These are phyloP conservation scores for Phytopythium cucurbitacearum DNA, from an alignment of 352 stramenopile species.

Conservation along the genomic window DNA sequence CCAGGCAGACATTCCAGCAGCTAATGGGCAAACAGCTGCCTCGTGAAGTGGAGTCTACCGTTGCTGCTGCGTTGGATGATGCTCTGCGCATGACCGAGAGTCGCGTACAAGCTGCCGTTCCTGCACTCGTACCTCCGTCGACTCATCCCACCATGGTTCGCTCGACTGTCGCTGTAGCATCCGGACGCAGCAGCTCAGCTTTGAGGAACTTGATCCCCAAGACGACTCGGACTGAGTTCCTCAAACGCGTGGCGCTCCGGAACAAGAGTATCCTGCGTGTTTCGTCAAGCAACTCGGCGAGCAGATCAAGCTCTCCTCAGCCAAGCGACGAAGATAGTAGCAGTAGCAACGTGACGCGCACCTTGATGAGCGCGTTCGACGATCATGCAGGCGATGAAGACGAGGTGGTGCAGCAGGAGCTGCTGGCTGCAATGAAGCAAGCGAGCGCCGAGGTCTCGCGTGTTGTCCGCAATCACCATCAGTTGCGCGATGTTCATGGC, in stretches of 20 bases:
- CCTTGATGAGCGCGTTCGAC: slow-evolving; percentile 10
- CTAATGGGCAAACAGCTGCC: slow-evolving; percentile 30
- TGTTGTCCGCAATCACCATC: not conserved
- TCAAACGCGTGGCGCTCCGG: slow-evolving; percentile 33
- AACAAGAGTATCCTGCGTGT: slow-evolving; percentile 42
- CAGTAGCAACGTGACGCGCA: slow-evolving; percentile 4
- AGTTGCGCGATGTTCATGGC: too few relatives aligned
- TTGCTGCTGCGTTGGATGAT: slow-evolving; percentile 19
- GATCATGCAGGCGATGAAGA: slow-evolving; percentile 3
- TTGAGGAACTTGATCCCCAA: slow-evolving; percentile 34
- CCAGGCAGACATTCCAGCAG: slow-evolving; percentile 23
- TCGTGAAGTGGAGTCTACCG: slow-evolving; percentile 20
- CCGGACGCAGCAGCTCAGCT: slow-evolving; percentile 22
- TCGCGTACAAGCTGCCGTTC: slow-evolving; percentile 24
- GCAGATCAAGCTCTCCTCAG: not conserved
- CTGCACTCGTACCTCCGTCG: slow-evolving; percentile 29
- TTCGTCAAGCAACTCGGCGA: slow-evolving; percentile 3
- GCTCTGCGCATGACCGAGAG: slow-evolving; percentile 25
- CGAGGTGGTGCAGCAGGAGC: slow-evolving; percentile 4
- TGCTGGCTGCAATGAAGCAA: slow-evolving; percentile 15
- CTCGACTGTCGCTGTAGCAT: slow-evolving; percentile 25
- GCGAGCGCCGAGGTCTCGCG: slow-evolving; percentile 12
- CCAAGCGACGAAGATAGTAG: slow-evolving; percentile 2
- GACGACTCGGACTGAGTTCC: slow-evolving; percentile 43
- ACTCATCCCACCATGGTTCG: slow-evolving; percentile 31